A percentile compares a stretch with the other conserved stretches of the same genome.
Evolutionary conservation across 805 yeast species (phyloP).

Genomic region (Saccharomycopsis microspora): DNA sequence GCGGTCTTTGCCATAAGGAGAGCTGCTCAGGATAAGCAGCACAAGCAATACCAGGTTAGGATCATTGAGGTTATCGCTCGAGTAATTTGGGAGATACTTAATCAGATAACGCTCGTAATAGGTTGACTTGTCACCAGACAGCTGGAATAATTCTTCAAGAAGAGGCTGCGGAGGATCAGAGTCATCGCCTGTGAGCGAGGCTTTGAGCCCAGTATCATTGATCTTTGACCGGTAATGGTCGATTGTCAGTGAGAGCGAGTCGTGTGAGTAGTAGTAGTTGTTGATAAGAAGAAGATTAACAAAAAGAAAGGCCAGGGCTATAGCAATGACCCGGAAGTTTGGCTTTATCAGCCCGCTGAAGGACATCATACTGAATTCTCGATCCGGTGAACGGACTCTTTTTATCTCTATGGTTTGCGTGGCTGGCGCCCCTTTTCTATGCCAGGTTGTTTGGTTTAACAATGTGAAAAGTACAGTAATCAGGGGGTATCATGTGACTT

Average conservation of each 20-base stretch:
- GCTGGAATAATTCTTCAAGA: constrained; percentile 1
- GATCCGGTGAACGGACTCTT: not conserved
- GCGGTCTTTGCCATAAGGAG: constrained; percentile 28
- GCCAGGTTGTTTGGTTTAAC: no score
- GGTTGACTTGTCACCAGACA: not conserved
- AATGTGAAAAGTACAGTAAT: no score
- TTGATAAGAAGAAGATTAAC: constrained; percentile 7
- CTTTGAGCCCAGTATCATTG: not conserved
- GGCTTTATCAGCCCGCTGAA: not conserved
- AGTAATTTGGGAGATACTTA: constrained; percentile 9
- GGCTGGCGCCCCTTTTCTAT: not conserved
- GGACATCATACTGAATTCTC: not conserved
- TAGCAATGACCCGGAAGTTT: constrained; percentile 1
- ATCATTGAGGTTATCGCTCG: not conserved
- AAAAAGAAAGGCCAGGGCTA: constrained; percentile 4
- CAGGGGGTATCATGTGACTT: no score
- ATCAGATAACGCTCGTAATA: constrained; percentile 3
- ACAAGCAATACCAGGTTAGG: constrained; percentile 5
- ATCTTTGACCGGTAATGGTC: not conserved
- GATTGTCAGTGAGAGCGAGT: not conserved
- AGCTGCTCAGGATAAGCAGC: constrained; percentile 5
- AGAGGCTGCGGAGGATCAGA: no score
- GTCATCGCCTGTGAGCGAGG: no score
- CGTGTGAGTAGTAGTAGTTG: constrained; percentile 9
- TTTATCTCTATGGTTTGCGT: not conserved